Conservation (phyloP, 2,329 filamentous ascomycete species). For the Nemania sp. region DNA sequence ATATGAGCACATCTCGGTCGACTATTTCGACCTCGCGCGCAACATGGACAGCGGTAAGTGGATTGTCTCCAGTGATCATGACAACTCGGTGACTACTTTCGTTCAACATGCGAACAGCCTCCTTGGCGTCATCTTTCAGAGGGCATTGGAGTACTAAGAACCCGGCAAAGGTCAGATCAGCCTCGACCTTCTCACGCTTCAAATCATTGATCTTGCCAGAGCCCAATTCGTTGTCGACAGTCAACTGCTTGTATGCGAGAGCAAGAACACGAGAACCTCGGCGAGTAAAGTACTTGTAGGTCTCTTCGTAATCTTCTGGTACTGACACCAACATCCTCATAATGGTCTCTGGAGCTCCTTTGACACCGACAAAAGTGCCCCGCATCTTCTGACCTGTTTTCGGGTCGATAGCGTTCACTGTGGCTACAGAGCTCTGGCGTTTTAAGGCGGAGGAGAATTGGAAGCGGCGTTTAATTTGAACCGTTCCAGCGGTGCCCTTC, state of each 20-base stretch:
- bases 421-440: constrained; percentile 91
- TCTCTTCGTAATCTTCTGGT: constrained; percentile 92
- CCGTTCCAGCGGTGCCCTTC: constrained; percentile 66
- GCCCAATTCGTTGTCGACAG: constrained; percentile 78
- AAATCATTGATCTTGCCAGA: constrained; percentile 87
- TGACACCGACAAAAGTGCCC: constrained; percentile 91
- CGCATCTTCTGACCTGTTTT: constrained; percentile 75
- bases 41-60: constrained; percentile 93
- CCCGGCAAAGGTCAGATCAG: constrained; percentile 82
- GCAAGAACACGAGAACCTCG: constrained; percentile 94
- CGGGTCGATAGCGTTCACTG: constrained; percentile 71
- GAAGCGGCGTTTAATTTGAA: constrained; percentile 95
- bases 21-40: constrained; percentile 96
- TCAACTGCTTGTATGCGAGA: constrained; percentile 90
- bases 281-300: constrained; percentile 95
- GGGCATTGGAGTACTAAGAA: constrained; percentile 96
- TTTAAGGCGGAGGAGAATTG: constrained; percentile 97
- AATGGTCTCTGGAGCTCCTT: constrained; percentile 96
- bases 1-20: constrained; percentile 89
- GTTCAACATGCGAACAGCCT: constrained; percentile 94
- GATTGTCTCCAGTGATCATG: constrained; percentile 99
- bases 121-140: constrained; percentile 92
- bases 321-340: constrained; percentile 85
- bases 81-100: constrained; percentile 98
- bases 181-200: constrained; percentile 90